Base-by-base conservation (phyloP, 106 monocot genomes). In the Dendrobium catenatum region DNA sequence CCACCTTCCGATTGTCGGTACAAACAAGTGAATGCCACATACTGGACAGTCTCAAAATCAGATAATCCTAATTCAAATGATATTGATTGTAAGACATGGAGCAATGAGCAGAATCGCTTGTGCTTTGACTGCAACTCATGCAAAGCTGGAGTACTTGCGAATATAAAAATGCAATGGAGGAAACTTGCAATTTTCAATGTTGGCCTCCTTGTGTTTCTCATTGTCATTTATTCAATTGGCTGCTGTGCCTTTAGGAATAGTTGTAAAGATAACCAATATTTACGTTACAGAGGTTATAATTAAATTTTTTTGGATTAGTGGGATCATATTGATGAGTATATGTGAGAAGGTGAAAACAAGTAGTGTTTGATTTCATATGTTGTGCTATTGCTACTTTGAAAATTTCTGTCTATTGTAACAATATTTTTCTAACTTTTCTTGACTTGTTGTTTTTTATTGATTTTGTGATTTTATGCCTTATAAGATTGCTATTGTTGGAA, bases 21-120 rank as follows among this genome's bases (percentile, higher is more conserved):
- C 42, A 11, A 40, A 1, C 86, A 92, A 26, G 48, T 66, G 37
- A 92, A 86, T 27, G 87, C 84, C 84, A 92, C 88, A 4, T 37
- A 82, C 31, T 89, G 89, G 92, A 81, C 1, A 15, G 20, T 29
- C 26, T 46, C 90, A 10, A 55, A 10, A 22, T 33, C 47, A 0
- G 86, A 48, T 37, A 37, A 37, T 8, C 41, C 41, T 0, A 84
- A 70, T 13, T 31, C 67, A 55, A 55, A 72, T 16, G 84, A 88
- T 67, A 5, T 41, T 5, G 92, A 92, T 68, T 92, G 92, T 84
- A 67, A 5, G 9, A 22, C 55, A 43, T 92, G 92, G 92, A 88
- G 86, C 75, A 88, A 92, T 70, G 75, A 92, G 77, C 86, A 82
- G 76, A 77, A 46, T 42, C 9, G 48, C 27, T 78, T 92, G 13